Evolutionary conservation across 805 yeast species (phyloP), one percentile per base, ranked within the genome.

Genomic region (Candida railenensis): DNA sequence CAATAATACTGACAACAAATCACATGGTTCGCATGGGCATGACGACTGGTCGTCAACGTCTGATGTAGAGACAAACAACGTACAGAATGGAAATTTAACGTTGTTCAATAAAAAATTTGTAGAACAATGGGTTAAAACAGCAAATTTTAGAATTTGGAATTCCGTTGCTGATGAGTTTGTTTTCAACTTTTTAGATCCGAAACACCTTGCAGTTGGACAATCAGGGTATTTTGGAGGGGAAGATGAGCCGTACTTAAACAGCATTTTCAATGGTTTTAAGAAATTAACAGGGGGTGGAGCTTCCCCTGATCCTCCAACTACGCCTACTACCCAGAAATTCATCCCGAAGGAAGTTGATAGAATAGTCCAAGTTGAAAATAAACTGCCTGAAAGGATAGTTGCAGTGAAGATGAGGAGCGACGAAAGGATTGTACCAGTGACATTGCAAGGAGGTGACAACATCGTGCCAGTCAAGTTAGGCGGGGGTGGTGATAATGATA

Each of bases 121-220:
- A 14, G 57, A 53, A 4, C 37, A 47, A 11, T 73, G 78, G 78
- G 53, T 55, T 28, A 16, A 36, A 4, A 62, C 76, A 4, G 57
- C 62, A 20, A 72, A 70, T 54, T 71, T 51, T 58, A 56, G 56
- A 45, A 69, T 73, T 25, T 73, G 78, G 78, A 57, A 70, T 37
- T 40, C 58, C 12, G 62, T 65, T 44, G 65, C 76, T 28, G 77
- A 73, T 49, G 78, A 73, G 47, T 71, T 72, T 48, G 62, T 73
- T 12, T 73, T 73, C 58, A 73, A 73, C 48, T 73, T 73, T 51
- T 58, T 67, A 16, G 67, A 63, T 36, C 77, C 78, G 3, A 52
- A 64, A 34, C 78, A 73, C 50, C 50, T 71, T 15, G 69, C 67
- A 3, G 55, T 53, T 12, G 60, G 51, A 12, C 39, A 36, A 20